phyloP scores from a whole-genome alignment of 441 rosid species.

The Erodium moschatum region DNA sequence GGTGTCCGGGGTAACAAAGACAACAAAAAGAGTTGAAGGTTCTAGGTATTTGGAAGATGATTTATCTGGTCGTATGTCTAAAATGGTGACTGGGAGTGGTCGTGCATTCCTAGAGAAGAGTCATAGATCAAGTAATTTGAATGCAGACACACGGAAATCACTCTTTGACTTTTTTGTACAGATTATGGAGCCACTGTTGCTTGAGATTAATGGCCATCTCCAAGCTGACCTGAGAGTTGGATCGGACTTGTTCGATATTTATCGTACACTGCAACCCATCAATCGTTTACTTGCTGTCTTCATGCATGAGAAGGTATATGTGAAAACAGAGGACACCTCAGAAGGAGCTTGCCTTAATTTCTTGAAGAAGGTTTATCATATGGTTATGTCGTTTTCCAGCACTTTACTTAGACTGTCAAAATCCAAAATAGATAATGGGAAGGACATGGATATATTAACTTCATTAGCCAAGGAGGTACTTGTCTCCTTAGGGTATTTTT shows the following conservation, averaged over 20 bases:
- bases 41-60: conserved; percentile 1
- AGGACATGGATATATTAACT: conserved; percentile 31
- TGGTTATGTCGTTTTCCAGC: conserved; percentile 45
- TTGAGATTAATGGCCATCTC: conserved; percentile 42
- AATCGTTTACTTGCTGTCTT: conserved; percentile 49
- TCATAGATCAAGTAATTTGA: conserved; percentile 38
- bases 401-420: conserved; percentile 31
- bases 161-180: conserved; percentile 71
- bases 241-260: conserved; percentile 36
- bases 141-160: conserved; percentile 52
- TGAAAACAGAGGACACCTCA: conserved; percentile 69
- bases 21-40: conserved; percentile 25
- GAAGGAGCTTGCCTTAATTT: conserved; percentile 72
- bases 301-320: conserved; percentile 43
- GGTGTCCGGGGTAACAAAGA: conserved; percentile 32
- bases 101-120: conserved; percentile 29
- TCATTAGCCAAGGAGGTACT: conserved; percentile 44
- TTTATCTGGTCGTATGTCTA: too few species aligned
- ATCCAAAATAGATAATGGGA: conserved; percentile 23
- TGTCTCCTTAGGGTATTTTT: conserved; percentile 43
- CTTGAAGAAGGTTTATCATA: conserved; percentile 49
- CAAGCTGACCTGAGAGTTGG: conserved; percentile 33
- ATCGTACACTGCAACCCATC: conserved; percentile 43
- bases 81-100: conserved; percentile 21
- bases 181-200: conserved; percentile 69